Conservation (phyloP, 257 asterid species). For the Lantana camara region DNA sequence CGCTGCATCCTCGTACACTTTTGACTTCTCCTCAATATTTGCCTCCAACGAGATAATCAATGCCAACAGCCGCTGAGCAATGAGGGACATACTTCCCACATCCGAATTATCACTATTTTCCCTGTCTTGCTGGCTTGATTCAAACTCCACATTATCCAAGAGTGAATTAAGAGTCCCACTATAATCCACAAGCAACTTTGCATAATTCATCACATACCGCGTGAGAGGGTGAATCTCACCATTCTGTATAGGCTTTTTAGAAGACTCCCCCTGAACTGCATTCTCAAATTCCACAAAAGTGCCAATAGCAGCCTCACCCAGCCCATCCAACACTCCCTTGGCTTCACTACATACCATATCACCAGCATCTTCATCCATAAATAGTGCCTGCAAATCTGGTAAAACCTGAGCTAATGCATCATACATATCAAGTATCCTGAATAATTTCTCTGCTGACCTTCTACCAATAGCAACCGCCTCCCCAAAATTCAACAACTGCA, state of each 20-base stretch:
- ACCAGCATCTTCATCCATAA: constrained; percentile 73
- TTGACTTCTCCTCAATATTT: constrained; percentile 84
- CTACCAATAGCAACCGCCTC: constrained; percentile 92
- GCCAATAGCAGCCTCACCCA: constrained; percentile 89
- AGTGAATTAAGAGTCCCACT: constrained; percentile 69
- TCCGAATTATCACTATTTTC: constrained; percentile 46
- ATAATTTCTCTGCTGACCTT: constrained; percentile 86
- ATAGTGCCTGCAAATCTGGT: constrained; percentile 63
- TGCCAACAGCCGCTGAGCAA: constrained; percentile 62
- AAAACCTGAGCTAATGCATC: constrained; percentile 72
- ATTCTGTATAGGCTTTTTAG: constrained; percentile 71
- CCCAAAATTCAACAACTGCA: constrained; percentile 94
- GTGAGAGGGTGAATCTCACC: constrained; percentile 92
- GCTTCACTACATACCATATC: constrained; percentile 87
- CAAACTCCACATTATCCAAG: constrained; percentile 52
- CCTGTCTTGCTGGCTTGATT: constrained; percentile 24
- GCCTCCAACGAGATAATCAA: constrained; percentile 75
- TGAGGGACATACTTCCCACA: constrained; percentile 49
- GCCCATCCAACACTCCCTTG: constrained; percentile 68
- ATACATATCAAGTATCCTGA: constrained; percentile 88
- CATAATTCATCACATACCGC: constrained; percentile 95
- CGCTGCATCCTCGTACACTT: constrained; percentile 82
- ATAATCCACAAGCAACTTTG: constrained; percentile 84
- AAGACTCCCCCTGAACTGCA: constrained; percentile 87
- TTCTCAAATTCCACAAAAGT: constrained; percentile 90